Conservation (phyloP, 371 early-diverging fungal genomes). For the Capillidium heterosporum region DNA sequence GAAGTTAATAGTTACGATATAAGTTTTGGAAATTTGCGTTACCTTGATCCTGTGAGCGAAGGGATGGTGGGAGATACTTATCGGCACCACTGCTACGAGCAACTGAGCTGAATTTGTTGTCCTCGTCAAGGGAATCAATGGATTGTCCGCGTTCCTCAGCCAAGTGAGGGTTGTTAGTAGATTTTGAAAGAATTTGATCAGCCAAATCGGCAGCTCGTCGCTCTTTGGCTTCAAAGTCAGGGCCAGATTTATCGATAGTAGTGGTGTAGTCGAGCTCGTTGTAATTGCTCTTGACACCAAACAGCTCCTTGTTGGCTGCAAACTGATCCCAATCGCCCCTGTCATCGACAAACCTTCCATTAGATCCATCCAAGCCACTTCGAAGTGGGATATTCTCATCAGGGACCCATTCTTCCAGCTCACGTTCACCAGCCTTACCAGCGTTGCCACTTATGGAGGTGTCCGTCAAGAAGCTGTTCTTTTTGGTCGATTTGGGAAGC, state of each 20-base stretch:
- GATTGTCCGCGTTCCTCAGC: slow-evolving; percentile 79
- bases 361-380: slow-evolving; percentile 8
- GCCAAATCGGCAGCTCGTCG: slow-evolving; percentile 77
- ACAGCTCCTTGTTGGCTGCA: slow-evolving; percentile 83
- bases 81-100: slow-evolving; percentile 11
- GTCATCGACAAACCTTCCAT: neutral
- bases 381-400: slow-evolving; percentile 20
- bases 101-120: slow-evolving; percentile 68
- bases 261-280: slow-evolving; percentile 95
- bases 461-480: slow-evolving; percentile 71
- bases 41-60: neutral
- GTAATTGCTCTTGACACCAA: slow-evolving; percentile 91
- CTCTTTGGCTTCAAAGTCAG: slow-evolving; percentile 77
- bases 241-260: slow-evolving; percentile 61
- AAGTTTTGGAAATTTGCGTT: no score
- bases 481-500: slow-evolving; percentile 17
- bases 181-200: slow-evolving; percentile 69
- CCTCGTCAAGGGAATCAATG: slow-evolving; percentile 68
- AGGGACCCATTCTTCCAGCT: slow-evolving; percentile 73
- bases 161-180: slow-evolving; percentile 67
- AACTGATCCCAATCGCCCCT: slow-evolving; percentile 87
- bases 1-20: no score
- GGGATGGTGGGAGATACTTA: neutral
- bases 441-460: slow-evolving; percentile 60
- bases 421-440: slow-evolving; percentile 48